Evolutionary conservation across 140 eudicot genomes (phyloP).

Genomic region (Bidens hawaiensis): DNA sequence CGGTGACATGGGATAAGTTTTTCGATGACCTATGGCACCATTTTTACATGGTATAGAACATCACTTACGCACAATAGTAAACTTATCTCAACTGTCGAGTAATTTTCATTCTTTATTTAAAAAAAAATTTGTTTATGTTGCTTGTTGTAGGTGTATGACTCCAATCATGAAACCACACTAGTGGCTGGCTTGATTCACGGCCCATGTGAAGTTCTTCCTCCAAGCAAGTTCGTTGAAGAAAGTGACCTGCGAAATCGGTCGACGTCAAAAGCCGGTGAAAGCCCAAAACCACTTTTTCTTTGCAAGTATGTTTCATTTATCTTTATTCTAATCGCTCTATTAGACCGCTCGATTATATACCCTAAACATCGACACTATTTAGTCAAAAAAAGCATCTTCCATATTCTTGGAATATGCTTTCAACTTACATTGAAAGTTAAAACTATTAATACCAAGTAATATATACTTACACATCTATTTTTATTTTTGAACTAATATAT

Average conservation of each 20-base stretch:
- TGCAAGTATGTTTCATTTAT: constrained; percentile 54
- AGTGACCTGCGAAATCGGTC: constrained; percentile 29
- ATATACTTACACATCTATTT: neutral
- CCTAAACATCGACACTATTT: neutral
- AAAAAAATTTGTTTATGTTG: neutral
- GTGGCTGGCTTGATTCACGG: constrained; percentile 59
- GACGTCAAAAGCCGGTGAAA: constrained; percentile 28
- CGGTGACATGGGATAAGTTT: neutral
- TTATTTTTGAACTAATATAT: neutral
- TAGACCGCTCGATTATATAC: too few species aligned
- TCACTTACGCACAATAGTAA: neutral
- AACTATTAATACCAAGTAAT: neutral
- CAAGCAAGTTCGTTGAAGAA: constrained; percentile 55
- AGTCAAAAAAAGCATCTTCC: neutral
- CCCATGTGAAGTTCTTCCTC: constrained; percentile 71
- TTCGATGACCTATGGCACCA: neutral
- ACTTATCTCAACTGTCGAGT: neutral
- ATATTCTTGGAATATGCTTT: neutral
- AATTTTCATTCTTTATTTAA: neutral
- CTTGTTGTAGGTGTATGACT: constrained; percentile 63
- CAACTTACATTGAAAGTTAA: neutral
- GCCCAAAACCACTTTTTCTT: constrained; percentile 40
- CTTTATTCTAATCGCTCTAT: neutral
- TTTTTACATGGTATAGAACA: neutral
- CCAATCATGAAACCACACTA: constrained; percentile 43